A percentile compares a stretch with the other conserved stretches of the same genome.
Evolutionary conservation across 805 yeast species (phyloP).

Genomic region (Suhomyces sp.): DNA sequence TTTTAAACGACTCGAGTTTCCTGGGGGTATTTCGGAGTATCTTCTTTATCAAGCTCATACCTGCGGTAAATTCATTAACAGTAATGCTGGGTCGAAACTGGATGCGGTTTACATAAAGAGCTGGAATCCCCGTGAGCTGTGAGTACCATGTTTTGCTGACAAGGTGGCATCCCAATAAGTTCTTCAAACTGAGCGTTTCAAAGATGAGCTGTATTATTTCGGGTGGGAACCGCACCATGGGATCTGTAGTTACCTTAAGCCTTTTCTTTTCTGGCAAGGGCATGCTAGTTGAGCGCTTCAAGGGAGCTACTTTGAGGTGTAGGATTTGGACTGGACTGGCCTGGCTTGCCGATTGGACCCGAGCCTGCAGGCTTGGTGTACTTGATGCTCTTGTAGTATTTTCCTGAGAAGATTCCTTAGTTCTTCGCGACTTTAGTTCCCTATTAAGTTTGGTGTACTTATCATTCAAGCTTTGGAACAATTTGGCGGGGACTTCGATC

Average conservation of each 20-base stretch:
- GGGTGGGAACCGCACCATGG: conserved; percentile 24
- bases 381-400: neutral
- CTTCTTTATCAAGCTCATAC: conserved; percentile 25
- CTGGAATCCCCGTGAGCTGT: conserved; percentile 23
- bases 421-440: conserved; percentile 13
- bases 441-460: conserved; percentile 23
- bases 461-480: conserved; percentile 24
- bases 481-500: conserved; percentile 29
- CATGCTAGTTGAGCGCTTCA: conserved; percentile 10
- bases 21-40: conserved; percentile 16
- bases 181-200: conserved; percentile 16
- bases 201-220: conserved; percentile 32
- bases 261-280: neutral
- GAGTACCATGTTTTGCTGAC: conserved; percentile 36
- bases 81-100: conserved; percentile 24
- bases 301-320: conserved; percentile 12
- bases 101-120: conserved; percentile 20
- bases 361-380: neutral
- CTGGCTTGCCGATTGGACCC: neutral
- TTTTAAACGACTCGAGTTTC: conserved; percentile 18
- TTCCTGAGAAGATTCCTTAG: neutral
- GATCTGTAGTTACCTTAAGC: conserved; percentile 17
- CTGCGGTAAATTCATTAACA: conserved; percentile 27
- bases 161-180: conserved; percentile 26
- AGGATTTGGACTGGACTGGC: neutral